A percentile compares a stretch with the other conserved stretches of the same genome.
These are phyloP conservation scores for Lanmaoa rubissima DNA, from an alignment of 768 basidiomycete genomes.

Conservation along the genomic window DNA sequence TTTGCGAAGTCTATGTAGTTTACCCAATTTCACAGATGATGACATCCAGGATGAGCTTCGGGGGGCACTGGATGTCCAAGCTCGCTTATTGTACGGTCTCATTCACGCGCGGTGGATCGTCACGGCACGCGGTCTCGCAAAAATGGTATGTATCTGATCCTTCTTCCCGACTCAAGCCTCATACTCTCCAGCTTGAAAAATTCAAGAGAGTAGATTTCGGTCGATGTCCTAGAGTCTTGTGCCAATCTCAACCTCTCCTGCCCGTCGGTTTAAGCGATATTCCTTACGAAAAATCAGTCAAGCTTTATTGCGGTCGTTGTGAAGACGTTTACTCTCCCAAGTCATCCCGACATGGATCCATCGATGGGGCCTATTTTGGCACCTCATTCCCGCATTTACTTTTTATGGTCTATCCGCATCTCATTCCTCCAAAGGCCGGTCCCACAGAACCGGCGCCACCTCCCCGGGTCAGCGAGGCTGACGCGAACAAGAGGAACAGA, in stretches of 20 bases:
- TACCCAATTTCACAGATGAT: slow-evolving; percentile 58
- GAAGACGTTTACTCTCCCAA: slow-evolving; percentile 99
- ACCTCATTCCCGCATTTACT: slow-evolving; percentile 97
- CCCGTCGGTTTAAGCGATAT: slow-evolving; percentile 96
- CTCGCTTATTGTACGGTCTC: slow-evolving; percentile 89
- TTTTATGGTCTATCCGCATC: slow-evolving; percentile 94
- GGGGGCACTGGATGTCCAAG: slow-evolving; percentile 89
- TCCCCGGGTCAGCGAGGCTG: slow-evolving; percentile 30
- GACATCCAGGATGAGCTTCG: slow-evolving; percentile 92
- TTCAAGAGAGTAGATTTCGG: slow-evolving; percentile 99
- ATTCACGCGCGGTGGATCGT: slow-evolving; percentile 98
- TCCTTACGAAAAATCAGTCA: slow-evolving; percentile 98
- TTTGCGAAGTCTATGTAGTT: not conserved
- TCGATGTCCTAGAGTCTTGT: slow-evolving; percentile 95
- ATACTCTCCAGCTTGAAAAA: slow-evolving; percentile 72
- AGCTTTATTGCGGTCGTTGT: slow-evolving; percentile 97
- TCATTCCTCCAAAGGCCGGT: slow-evolving; percentile 81
- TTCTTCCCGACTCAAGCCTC: not conserved
- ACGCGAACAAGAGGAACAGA: slow-evolving; percentile 36
- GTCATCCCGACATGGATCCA: slow-evolving; percentile 92
- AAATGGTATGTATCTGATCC: slow-evolving; percentile 68
- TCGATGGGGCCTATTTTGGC: slow-evolving; percentile 98
- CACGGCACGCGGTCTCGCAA: slow-evolving; percentile 86
- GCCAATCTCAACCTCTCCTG: slow-evolving; percentile 90
- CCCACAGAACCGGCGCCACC: slow-evolving; percentile 40